Conservation (phyloP, 768 basidiomycete species). For the Astraeus odoratus region DNA sequence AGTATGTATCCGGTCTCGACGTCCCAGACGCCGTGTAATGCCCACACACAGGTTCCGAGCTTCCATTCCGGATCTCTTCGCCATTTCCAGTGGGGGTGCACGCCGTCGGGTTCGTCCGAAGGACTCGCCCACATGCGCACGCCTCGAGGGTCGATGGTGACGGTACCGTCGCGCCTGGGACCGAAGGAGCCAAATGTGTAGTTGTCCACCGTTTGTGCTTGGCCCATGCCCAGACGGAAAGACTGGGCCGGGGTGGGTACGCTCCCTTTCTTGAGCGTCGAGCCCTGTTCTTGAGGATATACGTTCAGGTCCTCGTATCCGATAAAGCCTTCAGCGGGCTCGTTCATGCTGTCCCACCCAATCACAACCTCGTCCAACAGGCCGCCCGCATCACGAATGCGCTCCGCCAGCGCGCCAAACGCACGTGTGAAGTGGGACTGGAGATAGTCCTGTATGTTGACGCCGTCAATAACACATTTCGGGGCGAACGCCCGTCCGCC, state of each 20-base stretch:
- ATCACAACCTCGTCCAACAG: conserved; percentile 83
- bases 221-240: conserved; percentile 83
- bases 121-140: conserved; percentile 70
- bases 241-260: conserved; percentile 82
- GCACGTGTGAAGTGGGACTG: conserved; percentile 73
- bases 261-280: conserved; percentile 79
- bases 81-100: conserved; percentile 78
- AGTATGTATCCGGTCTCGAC: conserved; percentile 57
- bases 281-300: conserved; percentile 61
- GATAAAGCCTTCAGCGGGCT: conserved; percentile 77
- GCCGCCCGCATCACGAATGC: conserved; percentile 65
- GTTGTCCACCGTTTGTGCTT: conserved; percentile 72
- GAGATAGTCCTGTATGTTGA: conserved; percentile 87
- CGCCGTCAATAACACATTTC: conserved; percentile 82
- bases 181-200: conserved; percentile 80
- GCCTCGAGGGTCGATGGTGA: conserved; percentile 84
- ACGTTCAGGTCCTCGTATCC: conserved; percentile 60
- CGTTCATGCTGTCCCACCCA: conserved; percentile 96
- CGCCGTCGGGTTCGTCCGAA: conserved; percentile 40
- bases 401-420: conserved; percentile 67
- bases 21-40: conserved; percentile 88
- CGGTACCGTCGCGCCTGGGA: conserved; percentile 61
- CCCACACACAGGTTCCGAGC: conserved; percentile 81
- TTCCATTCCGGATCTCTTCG: conserved; percentile 64
- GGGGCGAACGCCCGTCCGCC: conserved; percentile 88